Evolutionary conservation across 176 grass and related monocot species (phyloP).

Genomic region (Juncus inflexus): DNA sequence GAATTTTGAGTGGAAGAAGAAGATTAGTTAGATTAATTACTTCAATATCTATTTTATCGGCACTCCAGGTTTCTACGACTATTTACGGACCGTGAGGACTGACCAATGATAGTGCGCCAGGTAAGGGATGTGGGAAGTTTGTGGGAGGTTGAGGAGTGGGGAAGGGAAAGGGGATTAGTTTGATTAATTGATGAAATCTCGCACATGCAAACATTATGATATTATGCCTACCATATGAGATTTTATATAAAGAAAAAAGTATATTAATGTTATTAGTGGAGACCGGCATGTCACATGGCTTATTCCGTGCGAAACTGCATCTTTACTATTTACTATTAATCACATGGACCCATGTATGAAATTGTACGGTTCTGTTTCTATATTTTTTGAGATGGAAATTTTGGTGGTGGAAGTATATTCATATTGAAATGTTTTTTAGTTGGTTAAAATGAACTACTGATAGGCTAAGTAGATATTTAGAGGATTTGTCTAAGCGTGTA

Average conservation of each 20-base stretch:
- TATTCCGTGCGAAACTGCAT: slow-evolving; percentile 16
- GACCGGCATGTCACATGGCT: slow-evolving; percentile 27
- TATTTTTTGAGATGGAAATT: too few relatives aligned
- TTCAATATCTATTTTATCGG: too few relatives aligned
- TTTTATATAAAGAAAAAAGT: too few relatives aligned
- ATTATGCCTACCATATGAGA: neutral
- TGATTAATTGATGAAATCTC: slow-evolving; percentile 6
- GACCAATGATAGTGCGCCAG: neutral
- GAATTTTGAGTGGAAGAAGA: too few relatives aligned
- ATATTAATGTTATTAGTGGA: neutral
- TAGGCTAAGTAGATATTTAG: too few relatives aligned
- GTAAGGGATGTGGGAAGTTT: neutral
- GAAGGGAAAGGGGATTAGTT: neutral
- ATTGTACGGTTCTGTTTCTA: too few relatives aligned
- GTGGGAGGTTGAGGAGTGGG: neutral
- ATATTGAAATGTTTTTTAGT: too few relatives aligned
- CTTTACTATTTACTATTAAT: slow-evolving; percentile 7
- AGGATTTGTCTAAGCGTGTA: too few relatives aligned
- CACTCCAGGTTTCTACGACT: neutral
- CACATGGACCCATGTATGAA: too few relatives aligned
- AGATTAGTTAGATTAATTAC: too few relatives aligned
- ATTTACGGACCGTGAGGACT: neutral
- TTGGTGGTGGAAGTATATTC: too few relatives aligned
- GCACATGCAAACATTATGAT: slow-evolving; percentile 23
- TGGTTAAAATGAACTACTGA: too few relatives aligned